A percentile compares a stretch with the other conserved stretches of the same genome.
Evolutionary conservation across 2,329 filamentous ascomycete genomes (phyloP).

Genomic region (Trichoderma atrobrunneum): DNA sequence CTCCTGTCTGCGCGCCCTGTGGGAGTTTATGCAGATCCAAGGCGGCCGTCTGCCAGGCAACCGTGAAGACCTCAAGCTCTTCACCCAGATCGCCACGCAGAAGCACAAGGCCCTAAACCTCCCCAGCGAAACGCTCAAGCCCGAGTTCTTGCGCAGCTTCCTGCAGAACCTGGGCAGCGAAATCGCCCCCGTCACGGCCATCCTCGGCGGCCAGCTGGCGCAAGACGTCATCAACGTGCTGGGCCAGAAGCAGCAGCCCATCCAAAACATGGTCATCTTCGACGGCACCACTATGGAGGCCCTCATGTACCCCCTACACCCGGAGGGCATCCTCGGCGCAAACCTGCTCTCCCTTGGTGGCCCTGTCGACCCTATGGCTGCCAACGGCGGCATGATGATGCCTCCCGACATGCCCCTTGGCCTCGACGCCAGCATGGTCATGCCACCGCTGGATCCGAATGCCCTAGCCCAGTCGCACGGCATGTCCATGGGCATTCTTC

Average conservation of each 20-base stretch:
- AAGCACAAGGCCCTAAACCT: conserved; percentile 74
- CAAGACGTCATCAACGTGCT: conserved; percentile 98
- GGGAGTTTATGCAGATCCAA: conserved; percentile 68
- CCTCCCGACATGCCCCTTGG: conserved; percentile 20
- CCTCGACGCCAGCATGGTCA: conserved; percentile 20
- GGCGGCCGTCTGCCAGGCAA: conserved; percentile 53
- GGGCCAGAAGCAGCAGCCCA: conserved; percentile 84
- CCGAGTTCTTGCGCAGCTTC: conserved; percentile 77
- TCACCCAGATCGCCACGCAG: conserved; percentile 73
- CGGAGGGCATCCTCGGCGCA: conserved; percentile 55
- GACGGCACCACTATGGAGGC: conserved; percentile 79
- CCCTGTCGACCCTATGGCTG: conserved; percentile 21
- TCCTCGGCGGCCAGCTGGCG: conserved; percentile 84
- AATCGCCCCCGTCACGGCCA: conserved; percentile 80
- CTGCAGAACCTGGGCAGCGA: conserved; percentile 82
- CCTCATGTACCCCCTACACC: conserved; percentile 78
- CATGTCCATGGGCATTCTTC: background rate
- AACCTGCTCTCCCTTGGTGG: conserved; percentile 40
- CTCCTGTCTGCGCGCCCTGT: conserved; percentile 82
- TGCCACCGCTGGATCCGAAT: conserved; percentile 1
- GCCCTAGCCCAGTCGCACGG: background rate
- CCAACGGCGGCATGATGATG: conserved; percentile 28
- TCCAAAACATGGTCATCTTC: conserved; percentile 92
- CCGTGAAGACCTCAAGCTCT: conserved; percentile 66
- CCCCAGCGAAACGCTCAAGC: conserved; percentile 63